Evolutionary conservation across 1,284 basidiomycete species (phyloP).

Genomic region (Psilocybe mexicana): DNA sequence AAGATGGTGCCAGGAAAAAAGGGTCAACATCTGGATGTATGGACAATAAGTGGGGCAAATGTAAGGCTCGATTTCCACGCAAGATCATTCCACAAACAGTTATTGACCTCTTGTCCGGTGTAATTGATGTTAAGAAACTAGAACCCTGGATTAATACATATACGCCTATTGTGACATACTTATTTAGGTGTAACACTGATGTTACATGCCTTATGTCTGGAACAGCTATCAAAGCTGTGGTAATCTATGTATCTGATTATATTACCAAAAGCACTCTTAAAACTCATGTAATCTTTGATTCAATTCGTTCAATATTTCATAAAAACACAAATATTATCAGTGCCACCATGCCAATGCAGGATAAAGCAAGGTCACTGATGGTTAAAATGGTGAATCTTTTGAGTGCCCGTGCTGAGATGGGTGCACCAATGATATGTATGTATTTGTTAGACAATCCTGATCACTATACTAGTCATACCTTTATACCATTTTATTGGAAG

Average conservation of each 20-base stretch:
- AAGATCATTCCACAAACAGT: background rate
- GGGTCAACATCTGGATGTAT: background rate
- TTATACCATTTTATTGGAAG: constrained; percentile 15
- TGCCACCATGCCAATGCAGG: background rate
- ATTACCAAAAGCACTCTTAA: constrained; percentile 25
- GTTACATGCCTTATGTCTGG: no score
- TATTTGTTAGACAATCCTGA: constrained; percentile 21
- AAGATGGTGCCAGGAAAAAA: background rate
- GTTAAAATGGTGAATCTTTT: constrained; percentile 22
- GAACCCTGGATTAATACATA: no score
- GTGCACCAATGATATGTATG: constrained; percentile 23
- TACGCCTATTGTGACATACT: no score
- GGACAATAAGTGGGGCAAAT: no score
- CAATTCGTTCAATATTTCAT: background rate
- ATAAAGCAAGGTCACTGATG: background rate
- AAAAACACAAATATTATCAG: background rate
- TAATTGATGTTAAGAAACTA: no score
- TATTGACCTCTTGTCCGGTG: background rate
- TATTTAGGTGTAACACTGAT: no score
- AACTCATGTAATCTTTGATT: constrained; percentile 24
- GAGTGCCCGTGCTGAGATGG: constrained; percentile 21
- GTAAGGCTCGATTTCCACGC: background rate
- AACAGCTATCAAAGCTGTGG: no score
- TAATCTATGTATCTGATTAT: constrained; percentile 25
- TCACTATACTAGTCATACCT: constrained; percentile 16